phyloP scores from a whole-genome alignment of 1,139 yeast genomes.

The Lodderomyces margitis region DNA sequence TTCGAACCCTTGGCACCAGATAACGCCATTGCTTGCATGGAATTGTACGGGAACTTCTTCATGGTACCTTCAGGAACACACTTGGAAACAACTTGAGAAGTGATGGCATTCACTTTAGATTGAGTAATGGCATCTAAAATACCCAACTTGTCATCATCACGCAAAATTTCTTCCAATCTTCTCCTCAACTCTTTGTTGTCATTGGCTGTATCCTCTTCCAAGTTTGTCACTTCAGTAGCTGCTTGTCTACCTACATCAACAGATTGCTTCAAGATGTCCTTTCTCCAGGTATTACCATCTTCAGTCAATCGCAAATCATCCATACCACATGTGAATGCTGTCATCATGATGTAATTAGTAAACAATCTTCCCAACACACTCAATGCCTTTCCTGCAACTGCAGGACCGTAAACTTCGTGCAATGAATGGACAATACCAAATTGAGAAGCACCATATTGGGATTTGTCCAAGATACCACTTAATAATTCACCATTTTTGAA shows the following conservation, averaged over 20 bases:
- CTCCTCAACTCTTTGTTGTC: slow-evolving; percentile 76
- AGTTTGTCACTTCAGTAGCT: slow-evolving; percentile 90
- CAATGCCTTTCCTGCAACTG: slow-evolving; percentile 83
- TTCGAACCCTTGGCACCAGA: slow-evolving; percentile 99
- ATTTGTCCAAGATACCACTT: slow-evolving; percentile 93
- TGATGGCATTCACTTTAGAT: slow-evolving; percentile 86
- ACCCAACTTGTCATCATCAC: slow-evolving; percentile 91
- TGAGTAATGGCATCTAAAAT: slow-evolving; percentile 95
- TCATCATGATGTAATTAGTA: slow-evolving; percentile 88
- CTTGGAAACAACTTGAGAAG: slow-evolving; percentile 87
- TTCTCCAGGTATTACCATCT: slow-evolving; percentile 90
- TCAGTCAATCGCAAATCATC: slow-evolving; percentile 91
- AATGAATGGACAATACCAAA: slow-evolving; percentile 95
- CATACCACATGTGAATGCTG: slow-evolving; percentile 99
- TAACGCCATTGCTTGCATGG: slow-evolving; percentile 98
- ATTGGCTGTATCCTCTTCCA: slow-evolving; percentile 55
- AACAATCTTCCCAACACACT: slow-evolving; percentile 91
- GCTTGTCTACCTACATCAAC: slow-evolving; percentile 85
- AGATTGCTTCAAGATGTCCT: slow-evolving; percentile 72
- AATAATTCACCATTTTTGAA: slow-evolving; percentile 84
- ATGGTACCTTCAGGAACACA: slow-evolving; percentile 97
- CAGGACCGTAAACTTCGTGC: slow-evolving; percentile 93
- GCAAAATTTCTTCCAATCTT: slow-evolving; percentile 89
- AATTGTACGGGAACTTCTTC: slow-evolving; percentile 91
- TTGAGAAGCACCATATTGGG: slow-evolving; percentile 97